Percentiles rank a stretch among this genome's conserved stretches.
phyloP scores from a whole-genome alignment of 495 filamentous ascomycete species.

The Oleoguttula mirabilis region DNA sequence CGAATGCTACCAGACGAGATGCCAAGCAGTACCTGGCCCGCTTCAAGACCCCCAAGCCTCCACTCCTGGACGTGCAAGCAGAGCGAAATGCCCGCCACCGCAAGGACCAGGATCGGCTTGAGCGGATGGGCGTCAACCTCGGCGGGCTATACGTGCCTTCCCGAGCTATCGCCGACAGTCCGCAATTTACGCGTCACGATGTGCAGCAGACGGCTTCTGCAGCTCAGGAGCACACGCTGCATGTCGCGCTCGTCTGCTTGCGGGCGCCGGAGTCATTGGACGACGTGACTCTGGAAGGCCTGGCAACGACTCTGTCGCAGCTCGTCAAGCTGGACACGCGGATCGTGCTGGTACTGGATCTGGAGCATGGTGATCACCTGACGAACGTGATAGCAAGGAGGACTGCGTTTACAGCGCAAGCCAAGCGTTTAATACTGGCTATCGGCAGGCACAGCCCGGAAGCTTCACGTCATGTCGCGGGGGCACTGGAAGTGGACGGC shows the following conservation, averaged over 20 bases:
- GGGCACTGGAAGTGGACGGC: slow-evolving; percentile 40
- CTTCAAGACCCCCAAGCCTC: slow-evolving; percentile 40
- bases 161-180: slow-evolving; percentile 48
- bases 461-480: slow-evolving; percentile 56
- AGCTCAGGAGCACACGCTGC: slow-evolving; percentile 42
- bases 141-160: slow-evolving; percentile 50
- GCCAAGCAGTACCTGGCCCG: slow-evolving; percentile 77
- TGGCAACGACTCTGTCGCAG: slow-evolving; percentile 73
- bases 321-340: slow-evolving; percentile 68
- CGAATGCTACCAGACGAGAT: slow-evolving; percentile 80
- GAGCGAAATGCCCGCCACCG: background rate
- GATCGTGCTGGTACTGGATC: slow-evolving; percentile 70
- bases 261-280: slow-evolving; percentile 56
- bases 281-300: slow-evolving; percentile 54
- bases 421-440: slow-evolving; percentile 59
- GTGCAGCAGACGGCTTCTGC: slow-evolving; percentile 27
- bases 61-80: background rate
- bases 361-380: slow-evolving; percentile 26
- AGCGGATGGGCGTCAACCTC: slow-evolving; percentile 41
- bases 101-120: slow-evolving; percentile 16
- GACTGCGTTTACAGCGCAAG: slow-evolving; percentile 45
- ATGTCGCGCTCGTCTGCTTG: slow-evolving; percentile 80
- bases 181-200: slow-evolving; percentile 46
- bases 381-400: slow-evolving; percentile 17
- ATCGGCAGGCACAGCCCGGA: slow-evolving; percentile 55